Conservation (phyloP, 2,329 filamentous ascomycete species). For the Coccinonectria pachysandricola region DNA sequence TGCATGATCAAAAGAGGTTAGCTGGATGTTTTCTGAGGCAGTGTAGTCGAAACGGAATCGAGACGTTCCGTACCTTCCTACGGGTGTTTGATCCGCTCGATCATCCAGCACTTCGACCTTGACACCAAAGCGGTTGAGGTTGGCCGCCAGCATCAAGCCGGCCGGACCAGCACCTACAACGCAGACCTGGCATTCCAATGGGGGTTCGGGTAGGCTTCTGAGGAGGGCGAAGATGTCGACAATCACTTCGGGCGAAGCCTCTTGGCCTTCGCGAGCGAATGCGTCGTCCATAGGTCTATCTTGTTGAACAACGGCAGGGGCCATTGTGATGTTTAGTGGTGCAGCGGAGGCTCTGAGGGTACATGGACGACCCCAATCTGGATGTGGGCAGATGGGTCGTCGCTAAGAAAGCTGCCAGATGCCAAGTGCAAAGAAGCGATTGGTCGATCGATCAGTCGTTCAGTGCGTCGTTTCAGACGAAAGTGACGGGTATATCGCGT, state of each 20-base stretch:
- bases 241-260: conserved; percentile 23
- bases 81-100: conserved; percentile 54
- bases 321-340: too few species aligned
- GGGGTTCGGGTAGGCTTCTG: conserved; percentile 37
- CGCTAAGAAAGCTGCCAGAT: too few species aligned
- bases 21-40: conserved; percentile 4
- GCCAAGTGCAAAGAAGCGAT: too few species aligned
- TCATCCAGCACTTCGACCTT: conserved; percentile 59
- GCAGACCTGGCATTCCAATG: conserved; percentile 36
- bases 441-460: too few species aligned
- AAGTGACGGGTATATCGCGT: too few species aligned
- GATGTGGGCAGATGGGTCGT: conserved; percentile 17
- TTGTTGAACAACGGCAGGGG: conserved; percentile 26
- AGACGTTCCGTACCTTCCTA: conserved; percentile 37
- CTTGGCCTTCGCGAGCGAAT: conserved; percentile 17
- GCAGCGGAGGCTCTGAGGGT: too few species aligned
- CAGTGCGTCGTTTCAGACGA: too few species aligned
- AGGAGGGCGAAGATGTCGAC: conserved; percentile 38
- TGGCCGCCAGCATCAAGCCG: conserved; percentile 44
- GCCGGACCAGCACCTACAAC: conserved; percentile 47
- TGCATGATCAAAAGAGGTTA: conserved; percentile 17
- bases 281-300: conserved; percentile 19
- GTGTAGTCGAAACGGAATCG: neutral
- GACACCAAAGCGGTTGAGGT: conserved; percentile 55
- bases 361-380: conserved; percentile 20